A percentile compares a stretch with the other conserved stretches of the same genome.
These are phyloP conservation scores for Fimicolochytrium jonesii DNA, from an alignment of 192 early-diverging fungal genomes.

Conservation along the genomic window DNA sequence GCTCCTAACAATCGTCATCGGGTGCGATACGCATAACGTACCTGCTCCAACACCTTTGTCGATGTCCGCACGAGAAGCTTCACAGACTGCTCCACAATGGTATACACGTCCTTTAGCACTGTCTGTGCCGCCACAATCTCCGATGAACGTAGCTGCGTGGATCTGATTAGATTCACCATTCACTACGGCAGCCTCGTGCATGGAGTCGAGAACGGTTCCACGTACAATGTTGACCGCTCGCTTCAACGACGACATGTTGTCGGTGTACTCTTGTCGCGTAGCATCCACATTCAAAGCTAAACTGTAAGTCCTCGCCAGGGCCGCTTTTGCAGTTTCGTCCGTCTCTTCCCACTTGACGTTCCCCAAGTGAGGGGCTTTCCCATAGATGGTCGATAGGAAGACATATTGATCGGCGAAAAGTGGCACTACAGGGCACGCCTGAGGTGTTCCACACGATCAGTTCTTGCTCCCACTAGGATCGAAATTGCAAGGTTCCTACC, in stretches of 20 bases:
- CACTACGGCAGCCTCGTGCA: too few relatives aligned
- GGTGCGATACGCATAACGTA: too few relatives aligned
- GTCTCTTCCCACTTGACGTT: conserved; percentile 27
- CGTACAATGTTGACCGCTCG: conserved; percentile 15
- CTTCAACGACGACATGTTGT: conserved; percentile 16
- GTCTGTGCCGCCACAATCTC: too few relatives aligned
- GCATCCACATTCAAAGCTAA: conserved; percentile 14
- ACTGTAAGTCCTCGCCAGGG: conserved; percentile 15
- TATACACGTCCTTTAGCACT: too few relatives aligned
- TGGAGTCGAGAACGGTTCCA: too few relatives aligned
- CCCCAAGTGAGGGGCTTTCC: conserved; percentile 42
- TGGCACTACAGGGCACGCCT: conserved; percentile 42
- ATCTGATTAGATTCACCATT: too few relatives aligned
- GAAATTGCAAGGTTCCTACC: conserved; percentile 9
- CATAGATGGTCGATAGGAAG: conserved; percentile 33
- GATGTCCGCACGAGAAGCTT: conserved; percentile 21
- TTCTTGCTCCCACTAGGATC: too few relatives aligned
- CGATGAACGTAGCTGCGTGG: too few relatives aligned
- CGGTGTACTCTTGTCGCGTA: conserved; percentile 16
- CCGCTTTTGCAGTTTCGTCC: conserved; percentile 7
- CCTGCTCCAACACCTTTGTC: conserved; percentile 41
- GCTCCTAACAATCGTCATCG: too few relatives aligned
- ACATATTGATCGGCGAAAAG: conserved; percentile 45
- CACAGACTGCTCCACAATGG: conserved; percentile 22
- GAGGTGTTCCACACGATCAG: too few relatives aligned